Conservation (phyloP, 352 stramenopile genomes). For the Peronosclerospora sorghi region DNA sequence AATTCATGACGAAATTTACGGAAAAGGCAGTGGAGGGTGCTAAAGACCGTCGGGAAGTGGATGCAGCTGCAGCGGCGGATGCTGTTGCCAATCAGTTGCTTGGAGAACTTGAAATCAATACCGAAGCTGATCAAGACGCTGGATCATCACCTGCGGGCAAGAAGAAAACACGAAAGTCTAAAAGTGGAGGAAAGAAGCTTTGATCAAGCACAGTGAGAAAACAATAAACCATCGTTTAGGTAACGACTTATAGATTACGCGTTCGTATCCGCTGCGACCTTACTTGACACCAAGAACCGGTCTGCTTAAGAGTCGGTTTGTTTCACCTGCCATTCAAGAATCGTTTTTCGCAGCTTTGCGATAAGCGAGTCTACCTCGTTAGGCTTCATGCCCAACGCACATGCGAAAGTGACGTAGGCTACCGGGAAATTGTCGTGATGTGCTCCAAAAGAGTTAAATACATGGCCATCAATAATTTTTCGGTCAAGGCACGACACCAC, state of each 20-base stretch:
- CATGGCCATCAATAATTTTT: slow-evolving; percentile 85
- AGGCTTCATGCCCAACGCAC: slow-evolving; percentile 88
- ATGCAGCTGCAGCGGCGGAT: slow-evolving; percentile 64
- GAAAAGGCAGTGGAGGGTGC: slow-evolving; percentile 80
- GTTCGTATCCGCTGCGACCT: not conserved
- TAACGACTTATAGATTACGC: slow-evolving; percentile 2
- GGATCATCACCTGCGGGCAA: slow-evolving; percentile 26
- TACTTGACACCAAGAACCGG: not conserved
- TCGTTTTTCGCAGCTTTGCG: slow-evolving; percentile 85
- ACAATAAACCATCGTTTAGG: not conserved
- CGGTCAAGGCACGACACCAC: slow-evolving; percentile 81
- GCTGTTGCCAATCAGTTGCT: slow-evolving; percentile 66
- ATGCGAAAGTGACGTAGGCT: slow-evolving; percentile 95
- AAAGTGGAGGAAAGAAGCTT: slow-evolving; percentile 60
- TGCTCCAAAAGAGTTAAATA: slow-evolving; percentile 91
- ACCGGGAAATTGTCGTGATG: slow-evolving; percentile 79
- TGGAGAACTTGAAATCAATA: slow-evolving; percentile 68
- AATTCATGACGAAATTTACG: slow-evolving; percentile 83
- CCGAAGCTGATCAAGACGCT: slow-evolving; percentile 12
- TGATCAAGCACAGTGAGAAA: slow-evolving; percentile 11
- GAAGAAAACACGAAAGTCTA: slow-evolving; percentile 63
- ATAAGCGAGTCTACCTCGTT: slow-evolving; percentile 90
- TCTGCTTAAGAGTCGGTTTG: slow-evolving; percentile 3
- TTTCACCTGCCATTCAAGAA: slow-evolving; percentile 75
- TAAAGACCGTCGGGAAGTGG: slow-evolving; percentile 67